Evolutionary conservation across 345 rosid genomes (phyloP).

Genomic region (Schrenkiella parvula): DNA sequence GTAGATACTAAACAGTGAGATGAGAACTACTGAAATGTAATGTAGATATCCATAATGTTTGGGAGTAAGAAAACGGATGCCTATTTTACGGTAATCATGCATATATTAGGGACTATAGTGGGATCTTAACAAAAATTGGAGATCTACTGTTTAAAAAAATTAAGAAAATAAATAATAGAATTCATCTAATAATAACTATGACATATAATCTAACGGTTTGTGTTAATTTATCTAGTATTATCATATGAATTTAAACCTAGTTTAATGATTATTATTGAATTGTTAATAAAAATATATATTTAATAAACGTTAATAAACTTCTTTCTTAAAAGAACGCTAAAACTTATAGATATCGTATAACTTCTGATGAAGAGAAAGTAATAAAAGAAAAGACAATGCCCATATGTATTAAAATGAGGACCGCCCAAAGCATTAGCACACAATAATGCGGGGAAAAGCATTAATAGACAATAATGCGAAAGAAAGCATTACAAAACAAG

Average conservation of each 20-base stretch:
- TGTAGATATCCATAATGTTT: not conserved
- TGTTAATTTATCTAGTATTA: too few species aligned
- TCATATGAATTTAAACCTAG: too few species aligned
- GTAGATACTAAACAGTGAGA: not conserved
- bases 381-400: not conserved
- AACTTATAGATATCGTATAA: not conserved
- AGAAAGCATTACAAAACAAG: slow-evolving; percentile 24
- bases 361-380: slow-evolving; percentile 6
- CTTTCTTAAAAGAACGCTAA: not conserved
- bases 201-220: too few species aligned
- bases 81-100: not conserved
- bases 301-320: not conserved
- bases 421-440: slow-evolving; percentile 29
- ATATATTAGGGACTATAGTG: not conserved
- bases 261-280: too few species aligned
- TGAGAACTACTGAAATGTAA: not conserved
- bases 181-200: too few species aligned
- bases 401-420: slow-evolving; percentile 22
- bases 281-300: too few species aligned
- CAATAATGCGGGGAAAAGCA: slow-evolving; percentile 25
- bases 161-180: not conserved
- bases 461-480: slow-evolving; percentile 20
- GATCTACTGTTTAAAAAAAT: too few species aligned
- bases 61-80: not conserved
- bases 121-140: not conserved